A percentile compares a stretch with the other conserved stretches of the same genome.
Conservation (phyloP, 805 yeast species). For the Candida orba region DNA sequence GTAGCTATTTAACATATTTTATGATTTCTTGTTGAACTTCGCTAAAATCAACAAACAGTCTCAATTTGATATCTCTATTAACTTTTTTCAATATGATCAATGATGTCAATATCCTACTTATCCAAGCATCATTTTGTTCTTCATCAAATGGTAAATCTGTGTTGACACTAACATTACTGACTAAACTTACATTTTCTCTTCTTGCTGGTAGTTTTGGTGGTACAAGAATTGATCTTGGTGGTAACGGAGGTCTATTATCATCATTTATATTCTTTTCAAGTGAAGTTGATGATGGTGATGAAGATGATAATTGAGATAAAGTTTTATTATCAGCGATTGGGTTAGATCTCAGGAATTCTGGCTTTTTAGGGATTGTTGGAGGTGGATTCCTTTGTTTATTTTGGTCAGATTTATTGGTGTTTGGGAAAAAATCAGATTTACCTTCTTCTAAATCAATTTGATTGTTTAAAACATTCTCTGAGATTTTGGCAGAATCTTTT, state of each 20-base stretch:
- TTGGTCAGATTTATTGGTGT: constrained; percentile 1
- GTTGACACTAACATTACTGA: background rate
- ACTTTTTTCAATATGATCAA: constrained; percentile 15
- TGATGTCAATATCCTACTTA: constrained; percentile 35
- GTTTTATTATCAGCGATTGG: background rate
- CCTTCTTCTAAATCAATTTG: constrained; percentile 31
- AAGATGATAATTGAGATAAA: background rate
- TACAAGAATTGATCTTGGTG: constrained; percentile 22
- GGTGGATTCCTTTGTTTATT: constrained; percentile 2
- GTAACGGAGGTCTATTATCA: constrained; percentile 8
- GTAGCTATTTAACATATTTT: constrained; percentile 8
- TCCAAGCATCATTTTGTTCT: constrained; percentile 51
- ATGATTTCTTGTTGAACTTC: constrained; percentile 21
- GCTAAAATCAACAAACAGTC: constrained; percentile 17
- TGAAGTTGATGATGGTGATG: constrained; percentile 11
- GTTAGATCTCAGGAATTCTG: constrained; percentile 13
- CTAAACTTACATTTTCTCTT: background rate
- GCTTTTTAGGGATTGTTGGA: constrained; percentile 23
- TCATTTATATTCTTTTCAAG: constrained; percentile 6
- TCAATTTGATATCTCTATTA: constrained; percentile 12
- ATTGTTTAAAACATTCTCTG: constrained; percentile 15
- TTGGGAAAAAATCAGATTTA: constrained; percentile 13
- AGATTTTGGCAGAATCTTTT: constrained; percentile 9
- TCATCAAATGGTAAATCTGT: constrained; percentile 27
- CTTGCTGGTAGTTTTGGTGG: constrained; percentile 23